phyloP scores from a whole-genome alignment of 2,329 filamentous ascomycete genomes.

The Exophiala sp. region DNA sequence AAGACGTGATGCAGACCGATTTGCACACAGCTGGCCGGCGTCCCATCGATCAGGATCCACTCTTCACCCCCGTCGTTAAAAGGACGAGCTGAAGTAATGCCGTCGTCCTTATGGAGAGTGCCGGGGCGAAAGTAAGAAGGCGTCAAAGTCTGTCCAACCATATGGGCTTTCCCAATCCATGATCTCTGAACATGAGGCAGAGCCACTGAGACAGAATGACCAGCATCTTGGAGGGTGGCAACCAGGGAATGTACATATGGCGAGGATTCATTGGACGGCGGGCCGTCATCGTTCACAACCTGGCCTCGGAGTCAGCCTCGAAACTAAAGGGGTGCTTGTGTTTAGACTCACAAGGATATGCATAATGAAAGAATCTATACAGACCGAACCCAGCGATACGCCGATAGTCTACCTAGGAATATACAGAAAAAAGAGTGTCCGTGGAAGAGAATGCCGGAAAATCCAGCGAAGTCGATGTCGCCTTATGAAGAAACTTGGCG shows the following conservation, averaged over 20 bases:
- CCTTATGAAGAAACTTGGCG: too few species aligned
- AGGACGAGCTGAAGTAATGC: slow-evolving; percentile 59
- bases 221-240: slow-evolving; percentile 60
- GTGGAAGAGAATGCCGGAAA: too few species aligned
- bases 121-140: slow-evolving; percentile 74
- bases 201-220: slow-evolving; percentile 84
- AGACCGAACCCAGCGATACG: neutral
- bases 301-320: slow-evolving; percentile 25
- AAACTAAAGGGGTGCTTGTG: too few species aligned
- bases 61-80: slow-evolving; percentile 56
- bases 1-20: slow-evolving; percentile 79
- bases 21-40: slow-evolving; percentile 73
- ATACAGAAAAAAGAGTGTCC: too few species aligned
- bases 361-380: slow-evolving; percentile 34
- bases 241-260: slow-evolving; percentile 74
- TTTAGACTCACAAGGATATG: slow-evolving; percentile 49
- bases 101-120: slow-evolving; percentile 57
- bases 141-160: slow-evolving; percentile 81
- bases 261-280: slow-evolving; percentile 69
- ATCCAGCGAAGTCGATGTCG: too few species aligned
- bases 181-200: slow-evolving; percentile 87
- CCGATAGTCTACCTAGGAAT: too few species aligned
- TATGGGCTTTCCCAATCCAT: slow-evolving; percentile 98
- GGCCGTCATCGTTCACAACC: slow-evolving; percentile 69
- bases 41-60: slow-evolving; percentile 76